Percentiles rank a stretch among this genome's conserved stretches.
phyloP scores from a whole-genome alignment of 208 protist species.

The Acanthamoeba divionensis region DNA sequence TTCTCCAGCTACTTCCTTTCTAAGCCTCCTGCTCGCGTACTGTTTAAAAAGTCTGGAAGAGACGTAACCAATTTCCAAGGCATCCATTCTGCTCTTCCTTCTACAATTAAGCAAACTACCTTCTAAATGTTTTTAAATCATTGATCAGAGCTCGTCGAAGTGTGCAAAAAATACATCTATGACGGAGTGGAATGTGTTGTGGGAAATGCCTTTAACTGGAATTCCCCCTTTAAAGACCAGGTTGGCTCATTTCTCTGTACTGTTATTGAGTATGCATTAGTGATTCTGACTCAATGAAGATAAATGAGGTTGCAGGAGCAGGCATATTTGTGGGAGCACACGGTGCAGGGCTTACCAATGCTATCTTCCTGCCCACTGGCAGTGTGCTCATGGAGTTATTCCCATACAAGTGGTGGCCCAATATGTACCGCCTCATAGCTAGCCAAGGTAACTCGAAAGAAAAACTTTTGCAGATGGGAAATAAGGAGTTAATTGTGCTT shows the following conservation, averaged over 20 bases:
- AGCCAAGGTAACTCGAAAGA: no score
- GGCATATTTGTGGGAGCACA: neutral
- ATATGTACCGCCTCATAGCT: neutral
- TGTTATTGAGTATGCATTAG: neutral
- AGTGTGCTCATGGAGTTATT: neutral
- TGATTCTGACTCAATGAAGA: neutral
- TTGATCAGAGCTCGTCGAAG: neutral
- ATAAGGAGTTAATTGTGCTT: no score
- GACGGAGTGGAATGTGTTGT: neutral
- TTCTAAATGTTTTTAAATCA: no score
- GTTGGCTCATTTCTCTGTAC: neutral
- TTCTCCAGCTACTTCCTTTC: no score
- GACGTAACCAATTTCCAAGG: no score
- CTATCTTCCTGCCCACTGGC: neutral
- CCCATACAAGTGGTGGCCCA: conserved; percentile 18
- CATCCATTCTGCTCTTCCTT: no score
- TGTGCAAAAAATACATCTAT: conserved; percentile 11
- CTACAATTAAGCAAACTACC: no score
- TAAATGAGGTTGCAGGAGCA: neutral
- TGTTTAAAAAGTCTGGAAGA: no score
- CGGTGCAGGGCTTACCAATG: neutral
- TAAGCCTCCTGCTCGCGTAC: no score
- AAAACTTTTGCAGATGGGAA: no score
- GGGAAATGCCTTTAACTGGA: neutral
- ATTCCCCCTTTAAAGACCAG: neutral